Evolutionary conservation across 2,329 filamentous ascomycete species (phyloP).

Genomic region (Scorias spongiosa): DNA sequence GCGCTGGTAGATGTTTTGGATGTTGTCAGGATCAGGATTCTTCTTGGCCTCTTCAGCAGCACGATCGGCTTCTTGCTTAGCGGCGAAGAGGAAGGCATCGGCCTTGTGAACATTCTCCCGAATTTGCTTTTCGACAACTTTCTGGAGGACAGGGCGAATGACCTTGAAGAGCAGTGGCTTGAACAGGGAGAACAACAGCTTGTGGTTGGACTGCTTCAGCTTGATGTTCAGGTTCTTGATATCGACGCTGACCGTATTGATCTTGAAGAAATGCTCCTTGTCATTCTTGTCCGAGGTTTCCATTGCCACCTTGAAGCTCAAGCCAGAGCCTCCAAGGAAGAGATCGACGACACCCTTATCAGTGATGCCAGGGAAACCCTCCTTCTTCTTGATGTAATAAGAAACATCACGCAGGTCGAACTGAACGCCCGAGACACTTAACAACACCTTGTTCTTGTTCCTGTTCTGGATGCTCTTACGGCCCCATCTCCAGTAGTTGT

Average conservation of each 20-base stretch:
- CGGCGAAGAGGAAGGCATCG: constrained; percentile 56
- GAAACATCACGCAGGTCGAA: constrained; percentile 79
- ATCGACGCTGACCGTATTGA: constrained; percentile 49
- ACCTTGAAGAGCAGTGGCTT: constrained; percentile 78
- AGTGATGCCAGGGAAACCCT: constrained; percentile 75
- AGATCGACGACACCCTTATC: constrained; percentile 85
- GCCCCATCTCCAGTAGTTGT: constrained; percentile 92
- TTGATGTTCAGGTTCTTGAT: constrained; percentile 45
- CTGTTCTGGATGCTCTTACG: constrained; percentile 74
- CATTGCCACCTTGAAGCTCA: constrained; percentile 83
- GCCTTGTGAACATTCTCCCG: constrained; percentile 64
- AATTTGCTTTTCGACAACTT: constrained; percentile 78
- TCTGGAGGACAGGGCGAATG: constrained; percentile 70
- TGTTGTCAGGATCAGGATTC: constrained; percentile 51
- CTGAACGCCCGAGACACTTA: constrained; percentile 79
- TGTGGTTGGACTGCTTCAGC: constrained; percentile 88
- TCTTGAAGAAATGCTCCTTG: constrained; percentile 76
- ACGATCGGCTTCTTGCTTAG: constrained; percentile 71
- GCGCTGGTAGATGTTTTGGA: constrained; percentile 71
- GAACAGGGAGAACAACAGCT: constrained; percentile 70
- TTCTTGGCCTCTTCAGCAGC: constrained; percentile 49
- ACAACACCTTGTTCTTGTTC: constrained; percentile 69
- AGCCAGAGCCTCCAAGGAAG: constrained; percentile 69
- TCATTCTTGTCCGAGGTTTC: constrained; percentile 66
- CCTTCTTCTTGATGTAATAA: constrained; percentile 90